A percentile compares a stretch with the other conserved stretches of the same genome.
Conservation (phyloP, 495 filamentous ascomycete genomes). For the Neurospora sp. region DNA sequence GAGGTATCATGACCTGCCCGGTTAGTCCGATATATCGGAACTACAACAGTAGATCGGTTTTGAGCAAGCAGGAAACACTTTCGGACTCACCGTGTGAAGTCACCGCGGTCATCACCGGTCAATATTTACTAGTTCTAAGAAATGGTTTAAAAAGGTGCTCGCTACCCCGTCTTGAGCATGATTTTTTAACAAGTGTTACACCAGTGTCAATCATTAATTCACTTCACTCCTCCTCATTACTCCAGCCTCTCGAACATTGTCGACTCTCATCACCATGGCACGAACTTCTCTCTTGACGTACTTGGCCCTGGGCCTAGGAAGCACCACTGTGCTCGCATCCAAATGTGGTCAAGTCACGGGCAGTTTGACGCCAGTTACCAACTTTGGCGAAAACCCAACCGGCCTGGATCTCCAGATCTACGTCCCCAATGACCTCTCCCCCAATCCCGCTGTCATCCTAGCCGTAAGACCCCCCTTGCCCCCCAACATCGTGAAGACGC, state of each 20-base stretch:
- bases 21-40: neutral
- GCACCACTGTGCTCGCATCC: neutral
- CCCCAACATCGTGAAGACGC: neutral
- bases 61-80: neutral
- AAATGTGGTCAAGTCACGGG: neutral
- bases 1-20: neutral
- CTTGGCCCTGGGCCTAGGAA: constrained; percentile 2
- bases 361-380: constrained; percentile 5
- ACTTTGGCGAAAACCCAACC: constrained; percentile 32
- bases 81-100: neutral
- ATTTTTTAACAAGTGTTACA: neutral
- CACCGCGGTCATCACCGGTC: neutral
- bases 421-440: constrained; percentile 23
- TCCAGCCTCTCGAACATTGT: neutral
- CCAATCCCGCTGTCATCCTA: constrained; percentile 30
- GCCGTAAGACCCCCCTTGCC: constrained; percentile 20
- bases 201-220: neutral
- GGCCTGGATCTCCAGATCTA: constrained; percentile 31
- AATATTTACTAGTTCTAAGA: neutral
- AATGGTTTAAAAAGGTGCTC: neutral
- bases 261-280: neutral
- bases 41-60: neutral
- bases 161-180: neutral
- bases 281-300: neutral
- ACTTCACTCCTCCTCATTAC: neutral